Evolutionary conservation across 148 eudicot genomes (phyloP), one percentile per base, ranked within the genome.

Genomic region (Arbutus unedo): DNA sequence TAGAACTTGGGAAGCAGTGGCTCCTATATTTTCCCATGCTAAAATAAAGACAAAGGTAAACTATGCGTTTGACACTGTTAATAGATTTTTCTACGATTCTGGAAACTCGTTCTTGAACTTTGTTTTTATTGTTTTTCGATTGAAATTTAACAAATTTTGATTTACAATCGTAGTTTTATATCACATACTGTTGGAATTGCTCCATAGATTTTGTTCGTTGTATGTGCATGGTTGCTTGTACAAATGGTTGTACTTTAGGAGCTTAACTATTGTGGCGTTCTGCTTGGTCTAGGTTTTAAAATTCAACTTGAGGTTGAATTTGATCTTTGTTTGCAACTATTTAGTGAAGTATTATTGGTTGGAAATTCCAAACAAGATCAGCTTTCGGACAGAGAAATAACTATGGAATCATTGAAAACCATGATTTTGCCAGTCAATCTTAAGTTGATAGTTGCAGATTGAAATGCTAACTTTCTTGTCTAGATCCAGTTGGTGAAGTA

Each of bases 11-110:
- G 93, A 90, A 82, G 82, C 82, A 19, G 97, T 96, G 82, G 91
- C 94, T 88, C 97, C 97, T 43, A 85, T 94, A 84, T 96, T 96
- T 84, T 89, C 93, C 74, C 92, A 85, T 76, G 98, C 99, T 31
- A 88, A 92, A 86, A 93, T 96, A 81, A 93, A 87, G 81, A 89
- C 95, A 76, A 86, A 96, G 98, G 99, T 94, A 83, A 78, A 56
- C 25, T 70, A 62, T 25, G 51, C 15, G 23, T 64, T 15, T 82
- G 53, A 75, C 23, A 43, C 51, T 6, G 78, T 54, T 55, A 78
- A 74, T 57, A 59, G 38, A 78, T 41, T 9, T 21, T 64, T 79
- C 19, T 66, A 16, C 11, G 14, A 45, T 79, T 79, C 23, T 3
- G 4, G 2, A 23, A 47, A 60, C 72, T 60, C 6, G 3, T 57